A percentile compares a stretch with the other conserved stretches of the same genome.
Evolutionary conservation across 1,284 basidiomycete species (phyloP).

Genomic region (Vanrija sp.): DNA sequence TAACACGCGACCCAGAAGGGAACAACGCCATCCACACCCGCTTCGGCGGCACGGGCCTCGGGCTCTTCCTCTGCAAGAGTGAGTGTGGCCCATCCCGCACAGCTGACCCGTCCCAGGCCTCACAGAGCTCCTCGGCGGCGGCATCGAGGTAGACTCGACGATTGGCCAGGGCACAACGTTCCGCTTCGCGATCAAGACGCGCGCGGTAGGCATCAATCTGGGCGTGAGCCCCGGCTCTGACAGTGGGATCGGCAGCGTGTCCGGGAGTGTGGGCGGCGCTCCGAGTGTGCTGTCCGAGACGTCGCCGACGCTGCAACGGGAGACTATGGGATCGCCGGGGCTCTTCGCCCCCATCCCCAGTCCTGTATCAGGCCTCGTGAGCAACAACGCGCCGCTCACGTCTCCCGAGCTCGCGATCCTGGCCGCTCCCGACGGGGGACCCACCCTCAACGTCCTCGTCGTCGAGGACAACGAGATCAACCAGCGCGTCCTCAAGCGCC

Average conservation of each 20-base stretch:
- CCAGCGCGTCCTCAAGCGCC: conserved; percentile 42
- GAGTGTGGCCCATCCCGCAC: conserved; percentile 8
- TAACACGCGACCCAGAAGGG: conserved; percentile 13
- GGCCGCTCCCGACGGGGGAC: neutral
- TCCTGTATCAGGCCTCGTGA: too few species aligned
- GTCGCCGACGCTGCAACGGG: neutral
- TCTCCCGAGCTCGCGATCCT: neutral
- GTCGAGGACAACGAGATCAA: conserved; percentile 47
- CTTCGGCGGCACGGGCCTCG: conserved; percentile 38
- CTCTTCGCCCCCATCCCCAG: too few species aligned
- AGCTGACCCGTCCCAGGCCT: conserved; percentile 16
- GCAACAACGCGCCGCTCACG: too few species aligned
- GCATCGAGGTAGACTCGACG: conserved; percentile 27
- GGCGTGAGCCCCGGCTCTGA: too few species aligned
- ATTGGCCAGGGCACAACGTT: conserved; percentile 48
- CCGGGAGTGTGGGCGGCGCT: neutral
- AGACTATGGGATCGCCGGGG: neutral
- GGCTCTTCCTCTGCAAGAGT: conserved; percentile 34
- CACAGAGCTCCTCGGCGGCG: conserved; percentile 33
- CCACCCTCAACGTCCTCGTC: conserved; percentile 16
- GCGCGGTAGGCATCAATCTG: neutral
- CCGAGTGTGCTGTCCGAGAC: neutral
- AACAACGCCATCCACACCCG: conserved; percentile 28
- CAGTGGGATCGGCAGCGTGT: neutral
- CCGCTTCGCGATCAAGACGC: conserved; percentile 34